These are phyloP conservation scores for Huntiella decipiens DNA, from an alignment of 2,329 filamentous ascomycete genomes.

Conservation along the genomic window DNA sequence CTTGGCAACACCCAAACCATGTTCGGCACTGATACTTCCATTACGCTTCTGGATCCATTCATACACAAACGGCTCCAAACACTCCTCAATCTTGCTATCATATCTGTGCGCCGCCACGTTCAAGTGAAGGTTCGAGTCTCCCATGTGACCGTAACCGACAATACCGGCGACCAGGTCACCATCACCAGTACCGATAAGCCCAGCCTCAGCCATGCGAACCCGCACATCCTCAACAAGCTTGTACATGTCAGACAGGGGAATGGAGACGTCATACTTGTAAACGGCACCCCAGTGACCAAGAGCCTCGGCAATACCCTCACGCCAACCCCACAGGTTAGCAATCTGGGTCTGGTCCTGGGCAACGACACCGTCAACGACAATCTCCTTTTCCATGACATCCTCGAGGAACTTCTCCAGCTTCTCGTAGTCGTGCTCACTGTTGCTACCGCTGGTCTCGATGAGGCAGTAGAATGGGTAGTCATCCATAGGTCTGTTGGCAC, in stretches of 20 bases:
- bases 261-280: conserved; percentile 97
- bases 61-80: conserved; percentile 87
- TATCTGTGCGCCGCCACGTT: conserved; percentile 73
- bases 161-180: conserved; percentile 48
- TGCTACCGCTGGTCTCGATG: conserved; percentile 89
- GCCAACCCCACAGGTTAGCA: conserved; percentile 70
- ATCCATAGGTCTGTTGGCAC: conserved; percentile 64
- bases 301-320: conserved; percentile 81
- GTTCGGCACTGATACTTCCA: conserved; percentile 92
- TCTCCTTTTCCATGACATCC: conserved; percentile 71
- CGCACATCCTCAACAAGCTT: conserved; percentile 71
- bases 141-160: conserved; percentile 97
- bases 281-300: conserved; percentile 81
- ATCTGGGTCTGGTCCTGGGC: conserved; percentile 88
- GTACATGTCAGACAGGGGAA: conserved; percentile 77
- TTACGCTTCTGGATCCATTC: conserved; percentile 82
- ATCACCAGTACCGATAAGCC: conserved; percentile 58
- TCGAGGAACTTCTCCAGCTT: conserved; percentile 86
- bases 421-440: conserved; percentile 77
- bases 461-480: conserved; percentile 90
- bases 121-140: conserved; percentile 84
- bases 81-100: conserved; percentile 70
- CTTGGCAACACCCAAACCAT: conserved; percentile 86
- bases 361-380: conserved; percentile 75
- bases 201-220: conserved; percentile 50